Percentiles rank a stretch among this genome's conserved stretches.
phyloP scores from a whole-genome alignment of 202 grass and related monocot genomes.

The Panicum virgatum region DNA sequence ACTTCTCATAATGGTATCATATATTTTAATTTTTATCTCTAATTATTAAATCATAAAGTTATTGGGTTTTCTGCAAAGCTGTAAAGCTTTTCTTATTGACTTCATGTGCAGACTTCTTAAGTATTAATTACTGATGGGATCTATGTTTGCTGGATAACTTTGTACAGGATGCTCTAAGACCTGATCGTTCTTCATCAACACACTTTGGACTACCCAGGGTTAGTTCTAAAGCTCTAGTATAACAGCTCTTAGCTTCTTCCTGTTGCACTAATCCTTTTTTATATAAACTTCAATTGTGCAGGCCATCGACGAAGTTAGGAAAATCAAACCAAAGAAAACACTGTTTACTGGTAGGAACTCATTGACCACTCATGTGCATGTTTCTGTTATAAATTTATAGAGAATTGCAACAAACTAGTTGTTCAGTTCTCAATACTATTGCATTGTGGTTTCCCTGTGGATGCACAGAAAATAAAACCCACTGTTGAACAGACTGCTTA shows the following conservation, averaged over 20 bases:
- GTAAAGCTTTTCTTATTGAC: constrained; percentile 17
- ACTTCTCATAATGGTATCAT: constrained; percentile 81
- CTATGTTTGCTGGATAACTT: constrained; percentile 42
- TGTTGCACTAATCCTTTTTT: constrained; percentile 18
- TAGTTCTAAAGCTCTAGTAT: constrained; percentile 7
- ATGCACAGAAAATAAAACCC: not conserved
- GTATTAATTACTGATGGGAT: not conserved
- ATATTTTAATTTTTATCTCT: constrained; percentile 27
- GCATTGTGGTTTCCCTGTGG: not conserved
- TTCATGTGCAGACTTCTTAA: constrained; percentile 17
- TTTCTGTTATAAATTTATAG: not conserved
- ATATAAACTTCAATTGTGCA: constrained; percentile 48
- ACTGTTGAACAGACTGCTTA: constrained; percentile 27
- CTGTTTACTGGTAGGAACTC: constrained; percentile 77
- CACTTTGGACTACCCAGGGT: constrained; percentile 94
- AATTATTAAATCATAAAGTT: constrained; percentile 30
- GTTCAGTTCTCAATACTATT: constrained; percentile 18
- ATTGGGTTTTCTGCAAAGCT: constrained; percentile 32
- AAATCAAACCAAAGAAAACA: constrained; percentile 92
- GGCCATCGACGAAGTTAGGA: constrained; percentile 89
- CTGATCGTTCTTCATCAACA: constrained; percentile 88
- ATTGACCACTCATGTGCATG: constrained; percentile 11
- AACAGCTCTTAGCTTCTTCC: constrained; percentile 11
- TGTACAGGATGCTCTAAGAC: constrained; percentile 83
- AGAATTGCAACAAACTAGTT: constrained; percentile 6